Percentiles rank a stretch among this genome's conserved stretches.
Conservation (phyloP, 257 asterid species). For the Apocynum venetum region DNA sequence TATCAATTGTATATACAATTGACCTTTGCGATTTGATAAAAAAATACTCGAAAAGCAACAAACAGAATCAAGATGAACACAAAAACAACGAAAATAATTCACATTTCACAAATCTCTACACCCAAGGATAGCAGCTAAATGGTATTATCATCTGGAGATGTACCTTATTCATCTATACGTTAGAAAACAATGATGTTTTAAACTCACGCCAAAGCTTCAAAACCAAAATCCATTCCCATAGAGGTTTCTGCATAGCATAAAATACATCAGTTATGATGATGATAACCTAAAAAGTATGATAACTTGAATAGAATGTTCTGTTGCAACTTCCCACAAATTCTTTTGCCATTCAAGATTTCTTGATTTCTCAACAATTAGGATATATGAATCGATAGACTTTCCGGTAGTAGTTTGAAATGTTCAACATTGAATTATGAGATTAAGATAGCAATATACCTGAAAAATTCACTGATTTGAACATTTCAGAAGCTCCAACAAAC, state of each 20-base stretch:
- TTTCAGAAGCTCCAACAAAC: constrained; percentile 30
- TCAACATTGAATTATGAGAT: too few species aligned
- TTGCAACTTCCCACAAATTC: too few species aligned
- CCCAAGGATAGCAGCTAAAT: too few species aligned
- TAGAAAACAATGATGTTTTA: not conserved
- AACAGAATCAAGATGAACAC: not conserved
- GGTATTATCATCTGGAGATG: not conserved
- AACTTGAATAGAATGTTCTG: too few species aligned
- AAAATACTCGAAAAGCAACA: not conserved
- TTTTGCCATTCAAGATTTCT: too few species aligned
- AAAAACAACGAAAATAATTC: not conserved
- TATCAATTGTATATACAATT: not conserved
- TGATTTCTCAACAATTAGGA: too few species aligned
- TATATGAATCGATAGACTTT: too few species aligned
- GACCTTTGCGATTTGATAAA: not conserved
- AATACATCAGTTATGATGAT: not conserved
- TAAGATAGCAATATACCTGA: constrained; percentile 9
- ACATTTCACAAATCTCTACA: not conserved
- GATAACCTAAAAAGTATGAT: too few species aligned
- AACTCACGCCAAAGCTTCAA: not conserved
- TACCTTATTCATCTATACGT: not conserved
- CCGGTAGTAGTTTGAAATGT: too few species aligned
- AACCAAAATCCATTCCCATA: not conserved
- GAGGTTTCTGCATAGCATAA: not conserved
- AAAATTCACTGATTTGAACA: constrained; percentile 17